Evolutionary conservation across 1,139 yeast genomes (phyloP).

Genomic region (Nakaseomyces kungkrabaensis): DNA sequence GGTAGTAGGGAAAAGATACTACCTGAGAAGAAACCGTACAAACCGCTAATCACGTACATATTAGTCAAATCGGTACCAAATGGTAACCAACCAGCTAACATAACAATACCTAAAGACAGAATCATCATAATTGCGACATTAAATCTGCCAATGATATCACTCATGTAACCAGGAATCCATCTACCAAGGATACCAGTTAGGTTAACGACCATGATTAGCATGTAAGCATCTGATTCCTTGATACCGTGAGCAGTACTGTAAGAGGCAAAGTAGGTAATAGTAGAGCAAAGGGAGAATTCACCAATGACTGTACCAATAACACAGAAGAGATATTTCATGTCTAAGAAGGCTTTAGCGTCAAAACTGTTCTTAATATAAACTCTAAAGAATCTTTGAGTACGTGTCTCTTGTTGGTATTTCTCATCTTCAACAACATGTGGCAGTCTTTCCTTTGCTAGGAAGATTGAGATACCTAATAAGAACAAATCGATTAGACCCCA

Average conservation of each 20-base stretch:
- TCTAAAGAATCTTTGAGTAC: constrained; percentile 9
- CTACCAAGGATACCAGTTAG: constrained; percentile 43
- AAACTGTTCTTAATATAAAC: constrained; percentile 29
- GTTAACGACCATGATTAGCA: constrained; percentile 40
- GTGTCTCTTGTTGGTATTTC: constrained; percentile 6
- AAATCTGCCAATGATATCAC: constrained; percentile 44
- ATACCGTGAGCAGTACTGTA: constrained; percentile 40
- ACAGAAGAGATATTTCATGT: constrained; percentile 31
- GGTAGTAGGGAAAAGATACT: constrained; percentile 42
- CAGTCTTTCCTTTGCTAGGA: constrained; percentile 36
- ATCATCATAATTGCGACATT: constrained; percentile 40
- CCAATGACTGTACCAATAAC: constrained; percentile 37
- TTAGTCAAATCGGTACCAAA: constrained; percentile 32
- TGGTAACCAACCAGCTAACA: constrained; percentile 42
- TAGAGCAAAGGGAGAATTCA: constrained; percentile 36
- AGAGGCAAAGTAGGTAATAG: constrained; percentile 40
- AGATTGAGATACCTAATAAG: constrained; percentile 31
- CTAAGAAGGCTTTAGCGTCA: constrained; percentile 38
- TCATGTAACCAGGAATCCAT: constrained; percentile 39
- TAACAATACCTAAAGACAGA: constrained; percentile 31
- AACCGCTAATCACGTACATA: constrained; percentile 38
- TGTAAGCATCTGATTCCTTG: constrained; percentile 35
- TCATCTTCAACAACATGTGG: constrained; percentile 16
- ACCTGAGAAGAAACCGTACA: constrained; percentile 46
- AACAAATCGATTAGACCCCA: constrained; percentile 44